Percentiles rank a stretch among this genome's conserved stretches.
Evolutionary conservation across 2,329 filamentous ascomycete species (phyloP).

Genomic region (Xylaria sp.): DNA sequence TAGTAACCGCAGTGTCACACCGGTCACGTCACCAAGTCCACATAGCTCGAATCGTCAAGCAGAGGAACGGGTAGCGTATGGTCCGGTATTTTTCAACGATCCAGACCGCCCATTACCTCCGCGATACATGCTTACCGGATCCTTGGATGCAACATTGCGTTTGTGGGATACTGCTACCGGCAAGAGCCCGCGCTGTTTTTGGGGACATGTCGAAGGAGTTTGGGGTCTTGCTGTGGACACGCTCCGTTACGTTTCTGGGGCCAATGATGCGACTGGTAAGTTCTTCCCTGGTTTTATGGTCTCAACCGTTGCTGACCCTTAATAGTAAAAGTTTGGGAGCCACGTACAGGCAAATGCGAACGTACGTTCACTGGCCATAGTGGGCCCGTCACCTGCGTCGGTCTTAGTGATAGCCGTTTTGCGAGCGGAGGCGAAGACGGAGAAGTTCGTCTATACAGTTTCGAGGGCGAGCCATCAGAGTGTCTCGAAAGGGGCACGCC

Average conservation of each 20-base stretch:
- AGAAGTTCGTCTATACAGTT: slow-evolving; percentile 86
- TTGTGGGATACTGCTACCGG: slow-evolving; percentile 90
- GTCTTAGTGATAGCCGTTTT: slow-evolving; percentile 87
- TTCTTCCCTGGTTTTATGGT: background rate
- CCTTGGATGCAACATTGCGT: slow-evolving; percentile 89
- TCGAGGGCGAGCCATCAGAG: slow-evolving; percentile 61
- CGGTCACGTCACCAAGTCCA: slow-evolving; percentile 43
- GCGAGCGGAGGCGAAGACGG: slow-evolving; percentile 94
- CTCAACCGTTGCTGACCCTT: slow-evolving; percentile 18
- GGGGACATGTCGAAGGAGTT: slow-evolving; percentile 94
- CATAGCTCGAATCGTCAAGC: slow-evolving; percentile 44
- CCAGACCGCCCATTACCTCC: slow-evolving; percentile 76
- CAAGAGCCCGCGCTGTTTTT: slow-evolving; percentile 88
- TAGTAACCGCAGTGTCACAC: slow-evolving; percentile 59
- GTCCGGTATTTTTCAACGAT: slow-evolving; percentile 69
- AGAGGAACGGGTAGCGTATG: slow-evolving; percentile 66
- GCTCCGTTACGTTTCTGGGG: slow-evolving; percentile 85
- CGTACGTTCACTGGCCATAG: slow-evolving; percentile 90
- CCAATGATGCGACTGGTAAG: slow-evolving; percentile 80
- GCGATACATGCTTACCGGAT: slow-evolving; percentile 91
- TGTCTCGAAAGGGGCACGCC: slow-evolving; percentile 63
- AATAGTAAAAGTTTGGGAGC: slow-evolving; percentile 90
- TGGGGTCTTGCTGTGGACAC: slow-evolving; percentile 94
- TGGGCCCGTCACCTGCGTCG: slow-evolving; percentile 92
- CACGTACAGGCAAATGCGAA: slow-evolving; percentile 89